Evolutionary conservation across 2,329 filamentous ascomycete genomes (phyloP).

Genomic region (Colletotrichum tofieldiae): DNA sequence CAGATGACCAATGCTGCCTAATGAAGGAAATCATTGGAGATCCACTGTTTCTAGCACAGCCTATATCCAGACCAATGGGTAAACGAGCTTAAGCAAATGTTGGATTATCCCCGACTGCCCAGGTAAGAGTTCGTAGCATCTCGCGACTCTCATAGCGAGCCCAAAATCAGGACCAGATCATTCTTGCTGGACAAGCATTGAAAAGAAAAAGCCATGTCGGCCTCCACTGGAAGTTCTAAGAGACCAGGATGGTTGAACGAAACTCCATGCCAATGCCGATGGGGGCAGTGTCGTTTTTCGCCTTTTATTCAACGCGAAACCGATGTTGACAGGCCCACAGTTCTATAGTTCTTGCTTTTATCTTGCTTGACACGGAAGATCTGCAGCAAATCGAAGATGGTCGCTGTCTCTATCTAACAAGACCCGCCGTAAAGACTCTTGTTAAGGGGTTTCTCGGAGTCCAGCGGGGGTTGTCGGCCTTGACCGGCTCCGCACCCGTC

Average conservation of each 20-base stretch:
- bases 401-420: too few relatives aligned
- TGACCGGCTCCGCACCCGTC: background rate
- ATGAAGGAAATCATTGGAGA: background rate
- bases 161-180: too few relatives aligned
- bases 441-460: too few relatives aligned
- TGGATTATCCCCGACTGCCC: background rate
- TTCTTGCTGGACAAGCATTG: too few relatives aligned
- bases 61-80: background rate
- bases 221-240: background rate
- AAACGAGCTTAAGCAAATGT: background rate
- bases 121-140: too few relatives aligned
- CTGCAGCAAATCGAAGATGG: background rate
- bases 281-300: background rate
- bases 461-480: background rate
- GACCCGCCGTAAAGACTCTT: background rate
- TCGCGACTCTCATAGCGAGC: too few relatives aligned
- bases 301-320: background rate
- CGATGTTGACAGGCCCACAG: background rate
- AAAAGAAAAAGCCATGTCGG: background rate
- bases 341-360: background rate
- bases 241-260: too few relatives aligned
- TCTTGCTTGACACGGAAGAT: background rate
- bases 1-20: too few relatives aligned
- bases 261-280: background rate
- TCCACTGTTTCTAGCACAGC: too few relatives aligned